Conservation (phyloP, 1,284 basidiomycete genomes). For the Rhodotorula glutinis region DNA sequence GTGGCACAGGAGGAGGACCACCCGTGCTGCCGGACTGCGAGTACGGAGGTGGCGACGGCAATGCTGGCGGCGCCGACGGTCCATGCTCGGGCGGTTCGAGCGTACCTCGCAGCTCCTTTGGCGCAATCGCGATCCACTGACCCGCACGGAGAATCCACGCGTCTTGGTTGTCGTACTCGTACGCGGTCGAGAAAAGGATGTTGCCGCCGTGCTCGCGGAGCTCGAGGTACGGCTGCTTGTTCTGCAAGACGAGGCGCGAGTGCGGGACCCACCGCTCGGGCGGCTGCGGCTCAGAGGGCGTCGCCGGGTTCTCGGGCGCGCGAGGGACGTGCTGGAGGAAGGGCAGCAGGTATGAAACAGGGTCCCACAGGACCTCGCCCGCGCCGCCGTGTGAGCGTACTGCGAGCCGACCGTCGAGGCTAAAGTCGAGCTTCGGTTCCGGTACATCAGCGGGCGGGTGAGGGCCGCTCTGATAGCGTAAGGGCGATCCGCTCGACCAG, state of each 20-base stretch:
- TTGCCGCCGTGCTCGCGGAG: slow-evolving; percentile 27
- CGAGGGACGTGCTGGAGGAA: slow-evolving; percentile 21
- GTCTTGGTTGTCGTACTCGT: slow-evolving; percentile 21
- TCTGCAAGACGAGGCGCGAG: slow-evolving; percentile 32
- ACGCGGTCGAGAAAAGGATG: slow-evolving; percentile 33
- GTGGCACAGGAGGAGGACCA: slow-evolving; percentile 5
- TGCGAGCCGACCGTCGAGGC: slow-evolving; percentile 19
- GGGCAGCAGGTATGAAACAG: slow-evolving; percentile 24
- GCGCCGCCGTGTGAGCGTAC: slow-evolving; percentile 8
- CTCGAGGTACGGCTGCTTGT: slow-evolving; percentile 35
- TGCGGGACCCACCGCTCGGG: slow-evolving; percentile 17
- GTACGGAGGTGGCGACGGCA: not conserved
- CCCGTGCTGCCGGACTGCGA: too few relatives aligned
- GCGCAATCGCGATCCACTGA: slow-evolving; percentile 40
- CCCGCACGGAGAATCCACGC: slow-evolving; percentile 28
- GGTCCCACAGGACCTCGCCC: slow-evolving; percentile 31
- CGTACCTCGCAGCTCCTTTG: slow-evolving; percentile 15
- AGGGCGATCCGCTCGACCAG: slow-evolving; percentile 24
- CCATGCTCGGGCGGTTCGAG: slow-evolving; percentile 5
- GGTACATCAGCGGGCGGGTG: not conserved
- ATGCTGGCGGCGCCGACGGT: not conserved
- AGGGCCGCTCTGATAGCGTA: not conserved
- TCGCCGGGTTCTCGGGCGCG: not conserved
- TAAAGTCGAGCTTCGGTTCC: slow-evolving; percentile 34
- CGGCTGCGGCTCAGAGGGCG: slow-evolving; percentile 9